These are phyloP conservation scores for Spiromastix sp. DNA, from an alignment of 2,329 filamentous ascomycete genomes.

Conservation along the genomic window DNA sequence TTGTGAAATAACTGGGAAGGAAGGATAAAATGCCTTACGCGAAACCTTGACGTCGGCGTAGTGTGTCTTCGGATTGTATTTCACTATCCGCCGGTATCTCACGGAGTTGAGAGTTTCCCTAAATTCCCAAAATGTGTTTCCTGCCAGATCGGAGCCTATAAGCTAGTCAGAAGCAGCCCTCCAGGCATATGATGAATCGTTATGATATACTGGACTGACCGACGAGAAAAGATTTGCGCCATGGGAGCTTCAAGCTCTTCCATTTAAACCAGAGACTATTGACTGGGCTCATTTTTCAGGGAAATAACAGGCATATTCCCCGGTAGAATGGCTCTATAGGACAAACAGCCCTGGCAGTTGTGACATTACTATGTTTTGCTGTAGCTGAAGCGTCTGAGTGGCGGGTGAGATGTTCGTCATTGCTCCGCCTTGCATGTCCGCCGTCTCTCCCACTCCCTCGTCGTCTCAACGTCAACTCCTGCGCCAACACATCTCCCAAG, in stretches of 20 bases:
- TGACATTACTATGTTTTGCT: too few species aligned
- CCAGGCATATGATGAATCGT: conserved; percentile 3
- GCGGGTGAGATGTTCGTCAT: too few species aligned
- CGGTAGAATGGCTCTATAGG: too few species aligned
- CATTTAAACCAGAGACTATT: conserved; percentile 50
- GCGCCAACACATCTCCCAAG: too few species aligned
- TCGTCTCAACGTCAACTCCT: too few species aligned
- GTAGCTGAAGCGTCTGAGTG: too few species aligned
- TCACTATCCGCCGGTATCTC: conserved; percentile 49
- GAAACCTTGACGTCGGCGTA: conserved; percentile 51
- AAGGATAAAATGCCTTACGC: conserved; percentile 31
- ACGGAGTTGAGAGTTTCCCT: conserved; percentile 45
- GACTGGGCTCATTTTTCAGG: conserved; percentile 16
- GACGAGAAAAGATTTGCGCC: conserved; percentile 50
- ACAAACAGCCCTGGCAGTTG: too few species aligned
- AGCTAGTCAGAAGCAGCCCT: conserved; percentile 5
- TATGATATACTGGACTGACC: conserved; percentile 29
- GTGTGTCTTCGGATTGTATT: conserved; percentile 43
- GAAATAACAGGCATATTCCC: not conserved
- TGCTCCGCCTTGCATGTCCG: too few species aligned
- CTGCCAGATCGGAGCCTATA: conserved; percentile 49
- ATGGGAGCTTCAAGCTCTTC: conserved; percentile 52
- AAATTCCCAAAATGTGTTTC: conserved; percentile 60
- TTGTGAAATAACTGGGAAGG: conserved; percentile 1
- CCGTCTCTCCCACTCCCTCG: too few species aligned